Percentiles rank a stretch among this genome's conserved stretches.
These are phyloP conservation scores for Terfezia claveryi DNA, from an alignment of 495 filamentous ascomycete species.

Conservation along the genomic window DNA sequence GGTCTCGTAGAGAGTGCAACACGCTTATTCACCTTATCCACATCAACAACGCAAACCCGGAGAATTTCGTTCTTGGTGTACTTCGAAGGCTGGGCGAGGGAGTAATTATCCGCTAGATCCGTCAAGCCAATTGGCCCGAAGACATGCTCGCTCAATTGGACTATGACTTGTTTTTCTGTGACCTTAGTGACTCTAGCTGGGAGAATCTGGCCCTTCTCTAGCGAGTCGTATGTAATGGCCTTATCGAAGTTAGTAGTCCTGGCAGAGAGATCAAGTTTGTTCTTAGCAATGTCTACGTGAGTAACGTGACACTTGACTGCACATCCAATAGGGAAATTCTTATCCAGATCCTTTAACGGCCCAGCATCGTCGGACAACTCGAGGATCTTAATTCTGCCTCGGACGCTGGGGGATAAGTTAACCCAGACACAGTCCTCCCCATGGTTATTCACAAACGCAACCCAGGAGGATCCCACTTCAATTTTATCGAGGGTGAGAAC, in stretches of 20 bases:
- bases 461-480: constrained; percentile 40
- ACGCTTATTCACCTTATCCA: constrained; percentile 68
- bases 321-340: constrained; percentile 71
- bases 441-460: constrained; percentile 79
- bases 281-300: constrained; percentile 46
- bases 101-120: constrained; percentile 71
- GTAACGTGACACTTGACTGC: constrained; percentile 60
- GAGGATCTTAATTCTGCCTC: constrained; percentile 55
- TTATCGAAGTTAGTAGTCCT: constrained; percentile 27
- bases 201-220: constrained; percentile 57
- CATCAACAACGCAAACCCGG: constrained; percentile 54
- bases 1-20: constrained; percentile 62
- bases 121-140: constrained; percentile 52
- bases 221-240: constrained; percentile 39
- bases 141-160: constrained; percentile 59
- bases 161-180: constrained; percentile 57
- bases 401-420: constrained; percentile 73
- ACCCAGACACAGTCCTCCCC: constrained; percentile 61
- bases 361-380: constrained; percentile 74
- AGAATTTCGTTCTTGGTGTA: constrained; percentile 67
- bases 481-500: constrained; percentile 53
- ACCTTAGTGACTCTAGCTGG: constrained; percentile 67
- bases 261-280: constrained; percentile 63
- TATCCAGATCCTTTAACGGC: constrained; percentile 46
- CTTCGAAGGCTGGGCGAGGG: constrained; percentile 32